Base-by-base conservation (phyloP, 1,284 basidiomycete species). In the Coniferiporia weirii region DNA sequence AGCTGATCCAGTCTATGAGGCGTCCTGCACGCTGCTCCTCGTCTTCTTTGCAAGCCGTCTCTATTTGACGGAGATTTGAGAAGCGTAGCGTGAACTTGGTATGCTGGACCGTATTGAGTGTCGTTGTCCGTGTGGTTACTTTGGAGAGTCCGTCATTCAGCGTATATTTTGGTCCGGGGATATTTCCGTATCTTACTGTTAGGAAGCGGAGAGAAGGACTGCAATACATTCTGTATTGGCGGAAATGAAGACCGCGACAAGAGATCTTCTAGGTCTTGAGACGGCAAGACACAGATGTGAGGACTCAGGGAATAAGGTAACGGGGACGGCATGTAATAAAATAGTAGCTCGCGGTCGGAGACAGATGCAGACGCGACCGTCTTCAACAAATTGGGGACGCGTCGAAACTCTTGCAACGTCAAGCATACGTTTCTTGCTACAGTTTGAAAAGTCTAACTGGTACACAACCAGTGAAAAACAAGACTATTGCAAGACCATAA, bases 161-260 rank as follows among this genome's bases (percentile, higher is more conserved):
- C 3, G 43, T 44, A 10, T 45, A 54, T 19, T 34, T 20, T 19
- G 27, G 17, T 13, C 49, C 17, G 40, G 56, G 20, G 17, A 19
- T 55, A 49, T 46, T 17, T 45, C 53, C 49, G 19, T 40, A 43
- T 65, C 70, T 56, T 70, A 88, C 89, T 87, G 78, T 89, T 83
- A 2, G 87, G 83, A 55, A 92, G 74, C n/a, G 90, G 89, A 1
- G 89, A 88, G 67, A 92, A 92, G 7, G 88, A 89, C 68, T 91
- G 89, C 19, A 92, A 76, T 52, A 92, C 79, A 64, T 86, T 77
- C 32, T 82, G 81, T 15, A 92, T 71, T 27, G 83, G 76, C 1
- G 89, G 89, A 12, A 92, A 72, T 0, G 80, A 79, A 7, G 82
- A 77, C 2, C 76, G 68, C 43, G 75, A 70, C 49, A 92, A 72